Percentiles rank a stretch among this genome's conserved stretches.
These are phyloP conservation scores for Aspergillus eucalypticola DNA, from an alignment of 2,329 filamentous ascomycete genomes.

Conservation along the genomic window DNA sequence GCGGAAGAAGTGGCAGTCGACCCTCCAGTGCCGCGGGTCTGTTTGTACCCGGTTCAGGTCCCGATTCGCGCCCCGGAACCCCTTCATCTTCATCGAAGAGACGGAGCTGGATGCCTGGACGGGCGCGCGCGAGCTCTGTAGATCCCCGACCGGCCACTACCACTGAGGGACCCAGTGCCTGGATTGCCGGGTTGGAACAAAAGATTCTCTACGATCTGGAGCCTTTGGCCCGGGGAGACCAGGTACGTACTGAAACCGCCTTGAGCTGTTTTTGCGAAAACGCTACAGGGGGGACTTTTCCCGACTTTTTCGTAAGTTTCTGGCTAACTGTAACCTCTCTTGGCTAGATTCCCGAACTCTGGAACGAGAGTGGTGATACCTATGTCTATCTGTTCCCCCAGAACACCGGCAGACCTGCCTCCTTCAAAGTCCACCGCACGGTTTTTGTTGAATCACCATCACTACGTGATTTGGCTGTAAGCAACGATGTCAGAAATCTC, in stretches of 20 bases:
- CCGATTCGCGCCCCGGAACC: constrained; percentile 37
- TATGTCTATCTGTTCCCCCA: constrained; percentile 64
- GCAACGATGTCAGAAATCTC: constrained; percentile 40
- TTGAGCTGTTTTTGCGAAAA: neutral
- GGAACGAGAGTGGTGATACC: constrained; percentile 64
- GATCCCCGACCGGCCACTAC: constrained; percentile 27
- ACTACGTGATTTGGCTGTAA: constrained; percentile 58
- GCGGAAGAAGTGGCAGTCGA: constrained; percentile 34
- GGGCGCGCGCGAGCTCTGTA: constrained; percentile 35
- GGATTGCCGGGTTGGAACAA: constrained; percentile 60
- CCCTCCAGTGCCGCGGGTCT: constrained; percentile 38
- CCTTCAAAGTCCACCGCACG: constrained; percentile 62
- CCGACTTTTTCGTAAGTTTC: neutral
- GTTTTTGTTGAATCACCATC: constrained; percentile 59
- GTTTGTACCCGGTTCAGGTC: constrained; percentile 34
- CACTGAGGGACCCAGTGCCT: constrained; percentile 49
- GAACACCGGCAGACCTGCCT: constrained; percentile 57
- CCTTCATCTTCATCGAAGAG: constrained; percentile 42
- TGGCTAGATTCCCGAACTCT: constrained; percentile 57
- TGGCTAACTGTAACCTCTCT: neutral
- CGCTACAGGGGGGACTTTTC: too few relatives aligned
- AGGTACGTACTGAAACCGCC: constrained; percentile 40
- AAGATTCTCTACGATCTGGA: constrained; percentile 58
- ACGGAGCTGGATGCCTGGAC: constrained; percentile 49
- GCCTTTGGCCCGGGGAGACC: constrained; percentile 53